phyloP scores from a whole-genome alignment of 108 stramenopile species.

The Aurantiochytrium sp. region DNA sequence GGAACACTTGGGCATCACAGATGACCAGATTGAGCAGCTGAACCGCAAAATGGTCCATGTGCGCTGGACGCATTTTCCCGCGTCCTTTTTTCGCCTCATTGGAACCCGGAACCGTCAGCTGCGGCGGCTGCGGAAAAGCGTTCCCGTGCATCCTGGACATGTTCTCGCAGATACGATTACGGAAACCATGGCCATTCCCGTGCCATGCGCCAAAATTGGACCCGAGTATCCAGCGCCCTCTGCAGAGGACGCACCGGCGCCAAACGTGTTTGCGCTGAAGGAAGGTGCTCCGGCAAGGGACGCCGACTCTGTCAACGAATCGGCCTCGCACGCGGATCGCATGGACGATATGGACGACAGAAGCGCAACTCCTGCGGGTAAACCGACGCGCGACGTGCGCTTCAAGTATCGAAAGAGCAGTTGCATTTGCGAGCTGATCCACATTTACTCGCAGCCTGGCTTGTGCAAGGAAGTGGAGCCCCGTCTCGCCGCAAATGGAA shows the following conservation, averaged over 20 bases:
- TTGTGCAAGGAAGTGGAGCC: background rate
- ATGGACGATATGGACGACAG: background rate
- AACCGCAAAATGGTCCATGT: background rate
- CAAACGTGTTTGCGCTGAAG: background rate
- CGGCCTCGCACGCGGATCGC: background rate
- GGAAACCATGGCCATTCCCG: background rate
- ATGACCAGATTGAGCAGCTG: background rate
- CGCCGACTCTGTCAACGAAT: background rate
- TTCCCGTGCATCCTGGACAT: background rate
- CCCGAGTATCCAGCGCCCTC: background rate
- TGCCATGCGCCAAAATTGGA: background rate
- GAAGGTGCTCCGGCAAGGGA: background rate
- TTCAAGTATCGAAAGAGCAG: background rate
- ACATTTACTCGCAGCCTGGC: background rate
- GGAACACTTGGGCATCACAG: background rate
- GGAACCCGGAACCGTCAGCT: background rate
- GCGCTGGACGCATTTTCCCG: constrained; percentile 3
- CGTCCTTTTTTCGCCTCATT: background rate
- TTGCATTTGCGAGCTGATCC: background rate
- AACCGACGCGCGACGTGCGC: background rate
- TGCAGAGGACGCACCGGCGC: background rate
- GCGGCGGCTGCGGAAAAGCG: background rate
- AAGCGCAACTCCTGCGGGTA: too few species aligned
- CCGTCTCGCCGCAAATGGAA: background rate
- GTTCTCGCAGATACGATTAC: background rate